Evolutionary conservation across 2,329 filamentous ascomycete genomes (phyloP).

Genomic region (Curvularia sp.): DNA sequence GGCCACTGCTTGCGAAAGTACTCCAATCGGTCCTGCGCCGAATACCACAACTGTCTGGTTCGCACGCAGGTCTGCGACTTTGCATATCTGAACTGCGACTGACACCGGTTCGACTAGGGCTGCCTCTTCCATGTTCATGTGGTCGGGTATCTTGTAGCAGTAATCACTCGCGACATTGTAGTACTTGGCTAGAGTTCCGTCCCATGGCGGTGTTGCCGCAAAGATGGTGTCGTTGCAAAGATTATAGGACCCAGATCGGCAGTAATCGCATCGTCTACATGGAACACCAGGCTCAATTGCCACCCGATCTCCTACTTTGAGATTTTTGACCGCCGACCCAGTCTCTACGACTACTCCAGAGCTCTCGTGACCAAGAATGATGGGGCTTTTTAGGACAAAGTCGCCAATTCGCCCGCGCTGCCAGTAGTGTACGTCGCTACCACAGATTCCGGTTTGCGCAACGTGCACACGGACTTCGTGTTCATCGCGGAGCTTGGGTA

Average conservation of each 20-base stretch:
- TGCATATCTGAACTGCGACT: slow-evolving; percentile 36
- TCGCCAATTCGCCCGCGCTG: slow-evolving; percentile 35
- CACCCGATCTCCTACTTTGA: slow-evolving; percentile 38
- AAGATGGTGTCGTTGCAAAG: slow-evolving; percentile 35
- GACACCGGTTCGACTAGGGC: slow-evolving; percentile 39
- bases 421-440: slow-evolving; percentile 60
- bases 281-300: slow-evolving; percentile 39
- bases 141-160: slow-evolving; percentile 37
- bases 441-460: slow-evolving; percentile 84
- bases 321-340: slow-evolving; percentile 32
- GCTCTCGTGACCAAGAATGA: slow-evolving; percentile 42
- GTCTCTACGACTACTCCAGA: slow-evolving; percentile 33
- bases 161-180: slow-evolving; percentile 35
- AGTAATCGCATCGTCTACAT: slow-evolving; percentile 30
- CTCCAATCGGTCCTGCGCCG: slow-evolving; percentile 25
- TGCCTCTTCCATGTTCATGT: slow-evolving; percentile 35
- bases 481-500: slow-evolving; percentile 40
- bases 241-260: slow-evolving; percentile 32
- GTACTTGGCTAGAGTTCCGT: slow-evolving; percentile 38
- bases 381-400: slow-evolving; percentile 32
- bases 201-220: slow-evolving; percentile 35
- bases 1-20: slow-evolving; percentile 35
- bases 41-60: slow-evolving; percentile 15
- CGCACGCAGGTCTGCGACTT: slow-evolving; percentile 22
- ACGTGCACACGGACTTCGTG: slow-evolving; percentile 76